Evolutionary conservation across 2,329 filamentous ascomycete genomes (phyloP).

Genomic region (Claviceps africana): DNA sequence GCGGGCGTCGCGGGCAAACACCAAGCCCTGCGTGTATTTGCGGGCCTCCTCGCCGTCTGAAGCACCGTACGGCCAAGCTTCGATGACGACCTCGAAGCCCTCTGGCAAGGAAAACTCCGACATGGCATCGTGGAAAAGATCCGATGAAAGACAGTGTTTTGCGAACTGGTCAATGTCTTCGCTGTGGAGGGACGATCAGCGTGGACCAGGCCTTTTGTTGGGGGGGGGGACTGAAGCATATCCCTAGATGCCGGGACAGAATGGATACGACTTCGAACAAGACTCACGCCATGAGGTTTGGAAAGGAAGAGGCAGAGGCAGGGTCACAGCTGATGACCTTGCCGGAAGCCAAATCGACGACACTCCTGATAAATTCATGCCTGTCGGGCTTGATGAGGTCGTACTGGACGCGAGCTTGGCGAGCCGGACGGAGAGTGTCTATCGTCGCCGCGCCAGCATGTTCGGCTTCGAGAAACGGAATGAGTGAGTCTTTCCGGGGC

Average conservation of each 20-base stretch:
- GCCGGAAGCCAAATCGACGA: slow-evolving; percentile 23
- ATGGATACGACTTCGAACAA: too few species aligned
- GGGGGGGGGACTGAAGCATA: too few species aligned
- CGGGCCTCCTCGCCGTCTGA: slow-evolving; percentile 25
- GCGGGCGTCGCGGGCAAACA: slow-evolving; percentile 30
- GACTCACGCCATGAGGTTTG: slow-evolving; percentile 16
- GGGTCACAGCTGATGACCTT: slow-evolving; percentile 15
- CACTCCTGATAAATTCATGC: slow-evolving; percentile 21
- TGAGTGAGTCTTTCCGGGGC: slow-evolving; percentile 42
- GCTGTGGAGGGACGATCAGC: slow-evolving; percentile 8
- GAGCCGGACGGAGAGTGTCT: slow-evolving; percentile 27
- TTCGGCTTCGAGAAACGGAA: slow-evolving; percentile 49
- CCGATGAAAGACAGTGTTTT: slow-evolving; percentile 26
- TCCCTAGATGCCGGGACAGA: too few species aligned
- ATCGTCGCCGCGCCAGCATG: slow-evolving; percentile 34
- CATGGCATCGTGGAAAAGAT: slow-evolving; percentile 32
- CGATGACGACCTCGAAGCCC: slow-evolving; percentile 28
- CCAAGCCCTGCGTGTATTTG: slow-evolving; percentile 35
- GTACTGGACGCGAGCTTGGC: slow-evolving; percentile 32
- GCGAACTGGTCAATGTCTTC: slow-evolving; percentile 27
- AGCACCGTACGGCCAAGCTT: slow-evolving; percentile 55
- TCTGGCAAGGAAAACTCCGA: slow-evolving; percentile 32
- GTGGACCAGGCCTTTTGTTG: too few species aligned
- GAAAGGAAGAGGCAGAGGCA: slow-evolving; percentile 18
- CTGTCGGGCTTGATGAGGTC: slow-evolving; percentile 22